Percentiles rank a stretch among this genome's conserved stretches.
phyloP scores from a whole-genome alignment of 1,284 basidiomycete genomes.

The Irpex rosettiformis region DNA sequence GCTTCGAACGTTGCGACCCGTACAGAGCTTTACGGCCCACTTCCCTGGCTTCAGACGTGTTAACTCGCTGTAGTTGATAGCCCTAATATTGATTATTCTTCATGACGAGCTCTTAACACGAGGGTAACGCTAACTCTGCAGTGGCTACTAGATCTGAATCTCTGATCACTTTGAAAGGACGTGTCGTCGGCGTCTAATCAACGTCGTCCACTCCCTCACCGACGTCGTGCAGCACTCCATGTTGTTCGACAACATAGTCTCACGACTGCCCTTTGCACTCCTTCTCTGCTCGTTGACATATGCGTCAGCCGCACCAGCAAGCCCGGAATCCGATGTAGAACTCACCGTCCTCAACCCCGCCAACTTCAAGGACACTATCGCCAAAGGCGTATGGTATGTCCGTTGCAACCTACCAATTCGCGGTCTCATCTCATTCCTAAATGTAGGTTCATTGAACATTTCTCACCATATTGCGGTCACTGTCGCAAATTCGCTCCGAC shows the following conservation, averaged over 20 bases:
- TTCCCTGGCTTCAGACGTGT: no score
- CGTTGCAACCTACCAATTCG: background rate
- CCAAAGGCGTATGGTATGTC: constrained; percentile 68
- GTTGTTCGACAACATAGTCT: constrained; percentile 19
- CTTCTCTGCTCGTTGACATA: constrained; percentile 32
- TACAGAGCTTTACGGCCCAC: no score
- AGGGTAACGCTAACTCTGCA: no score
- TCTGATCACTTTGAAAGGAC: no score
- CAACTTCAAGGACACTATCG: constrained; percentile 56
- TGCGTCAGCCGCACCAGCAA: constrained; percentile 36
- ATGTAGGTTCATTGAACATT: constrained; percentile 67
- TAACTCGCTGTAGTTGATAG: no score
- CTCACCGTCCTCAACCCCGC: constrained; percentile 52
- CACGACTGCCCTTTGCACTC: constrained; percentile 29
- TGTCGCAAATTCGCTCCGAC: constrained; percentile 78
- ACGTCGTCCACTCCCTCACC: no score
- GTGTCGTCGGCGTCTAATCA: no score
- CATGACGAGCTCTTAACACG: no score
- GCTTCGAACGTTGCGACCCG: no score
- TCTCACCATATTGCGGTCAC: constrained; percentile 79
- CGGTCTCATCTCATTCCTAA: background rate
- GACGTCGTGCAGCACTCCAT: background rate
- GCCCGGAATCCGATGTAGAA: constrained; percentile 25
- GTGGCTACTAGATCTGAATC: no score
- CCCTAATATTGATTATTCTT: no score